A percentile compares a stretch with the other conserved stretches of the same genome.
These are phyloP conservation scores for Candida awuae DNA, from an alignment of 805 yeast genomes.

Conservation along the genomic window DNA sequence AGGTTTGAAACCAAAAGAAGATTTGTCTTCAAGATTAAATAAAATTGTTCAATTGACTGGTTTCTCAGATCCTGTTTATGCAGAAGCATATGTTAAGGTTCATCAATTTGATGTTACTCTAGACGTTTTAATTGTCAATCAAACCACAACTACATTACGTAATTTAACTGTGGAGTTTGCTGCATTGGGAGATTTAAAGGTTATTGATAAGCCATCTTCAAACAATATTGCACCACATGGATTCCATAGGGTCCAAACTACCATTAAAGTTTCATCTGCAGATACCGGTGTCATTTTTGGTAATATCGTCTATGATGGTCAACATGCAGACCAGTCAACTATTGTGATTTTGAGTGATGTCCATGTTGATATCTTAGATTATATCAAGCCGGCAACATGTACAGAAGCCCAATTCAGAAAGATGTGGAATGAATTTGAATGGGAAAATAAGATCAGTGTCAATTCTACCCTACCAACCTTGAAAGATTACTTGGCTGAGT, in stretches of 20 bases:
- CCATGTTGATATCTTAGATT: slow-evolving; percentile 94
- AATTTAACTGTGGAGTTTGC: slow-evolving; percentile 93
- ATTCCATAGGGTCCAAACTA: slow-evolving; percentile 80
- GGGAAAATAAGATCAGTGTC: slow-evolving; percentile 97
- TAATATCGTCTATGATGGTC: slow-evolving; percentile 93
- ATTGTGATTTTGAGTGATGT: slow-evolving; percentile 91
- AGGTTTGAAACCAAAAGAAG: slow-evolving; percentile 43
- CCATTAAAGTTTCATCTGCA: slow-evolving; percentile 91
- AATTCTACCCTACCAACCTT: slow-evolving; percentile 59
- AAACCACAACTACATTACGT: slow-evolving; percentile 83
- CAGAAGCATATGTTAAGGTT: slow-evolving; percentile 93
- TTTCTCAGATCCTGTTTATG: slow-evolving; percentile 94
- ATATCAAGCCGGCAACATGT: slow-evolving; percentile 90
- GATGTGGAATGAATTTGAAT: slow-evolving; percentile 99
- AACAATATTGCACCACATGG: slow-evolving; percentile 97
- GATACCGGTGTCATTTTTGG: slow-evolving; percentile 98
- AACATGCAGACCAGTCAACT: slow-evolving; percentile 80
- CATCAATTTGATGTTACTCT: slow-evolving; percentile 94
- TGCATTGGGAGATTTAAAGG: slow-evolving; percentile 91
- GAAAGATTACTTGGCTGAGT: slow-evolving; percentile 67
- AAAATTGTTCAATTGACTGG: slow-evolving; percentile 95
- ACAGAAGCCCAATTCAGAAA: slow-evolving; percentile 84
- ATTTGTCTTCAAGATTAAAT: slow-evolving; percentile 68
- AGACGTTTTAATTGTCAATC: slow-evolving; percentile 90
- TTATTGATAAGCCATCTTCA: slow-evolving; percentile 82